Evolutionary conservation across 2,329 filamentous ascomycete species (phyloP).

Genomic region (Colletotrichum musicola): DNA sequence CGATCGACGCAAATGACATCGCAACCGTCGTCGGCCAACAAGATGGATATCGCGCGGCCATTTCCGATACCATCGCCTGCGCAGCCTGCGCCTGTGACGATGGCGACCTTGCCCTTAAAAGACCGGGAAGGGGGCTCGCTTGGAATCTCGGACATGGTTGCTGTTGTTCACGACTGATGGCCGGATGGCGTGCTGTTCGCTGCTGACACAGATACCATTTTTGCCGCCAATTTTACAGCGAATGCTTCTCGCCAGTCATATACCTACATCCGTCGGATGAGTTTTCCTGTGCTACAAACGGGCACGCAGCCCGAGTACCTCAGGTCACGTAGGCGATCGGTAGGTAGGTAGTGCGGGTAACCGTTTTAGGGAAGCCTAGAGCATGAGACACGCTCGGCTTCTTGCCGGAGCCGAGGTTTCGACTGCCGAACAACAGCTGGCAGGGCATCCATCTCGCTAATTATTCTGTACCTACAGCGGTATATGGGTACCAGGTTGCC

Average conservation of each 20-base stretch:
- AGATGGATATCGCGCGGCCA: slow-evolving; percentile 68
- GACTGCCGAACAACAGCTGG: too few relatives aligned
- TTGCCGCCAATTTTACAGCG: too few relatives aligned
- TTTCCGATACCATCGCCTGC: slow-evolving; percentile 71
- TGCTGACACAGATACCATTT: too few relatives aligned
- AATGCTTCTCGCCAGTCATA: too few relatives aligned
- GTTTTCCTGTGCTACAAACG: too few relatives aligned
- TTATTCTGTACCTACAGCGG: too few relatives aligned
- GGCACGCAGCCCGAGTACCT: too few relatives aligned
- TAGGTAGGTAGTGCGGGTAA: slow-evolving; percentile 8
- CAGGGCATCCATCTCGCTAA: too few relatives aligned
- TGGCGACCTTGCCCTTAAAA: slow-evolving; percentile 52
- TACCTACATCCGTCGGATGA: too few relatives aligned
- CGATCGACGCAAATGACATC: slow-evolving; percentile 70
- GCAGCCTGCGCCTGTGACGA: slow-evolving; percentile 71
- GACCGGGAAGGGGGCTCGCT: slow-evolving; percentile 43
- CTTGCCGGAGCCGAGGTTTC: slow-evolving; percentile 3
- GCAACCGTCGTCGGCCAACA: slow-evolving; percentile 70
- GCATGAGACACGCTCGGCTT: not conserved
- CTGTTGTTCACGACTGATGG: not conserved
- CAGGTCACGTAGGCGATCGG: not conserved
- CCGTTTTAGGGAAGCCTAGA: slow-evolving; percentile 9
- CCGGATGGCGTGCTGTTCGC: too few relatives aligned
- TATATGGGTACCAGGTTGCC: too few relatives aligned
- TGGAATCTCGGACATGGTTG: slow-evolving; percentile 8